Conservation (phyloP, 768 basidiomycete genomes). For the Russula olivacea region DNA sequence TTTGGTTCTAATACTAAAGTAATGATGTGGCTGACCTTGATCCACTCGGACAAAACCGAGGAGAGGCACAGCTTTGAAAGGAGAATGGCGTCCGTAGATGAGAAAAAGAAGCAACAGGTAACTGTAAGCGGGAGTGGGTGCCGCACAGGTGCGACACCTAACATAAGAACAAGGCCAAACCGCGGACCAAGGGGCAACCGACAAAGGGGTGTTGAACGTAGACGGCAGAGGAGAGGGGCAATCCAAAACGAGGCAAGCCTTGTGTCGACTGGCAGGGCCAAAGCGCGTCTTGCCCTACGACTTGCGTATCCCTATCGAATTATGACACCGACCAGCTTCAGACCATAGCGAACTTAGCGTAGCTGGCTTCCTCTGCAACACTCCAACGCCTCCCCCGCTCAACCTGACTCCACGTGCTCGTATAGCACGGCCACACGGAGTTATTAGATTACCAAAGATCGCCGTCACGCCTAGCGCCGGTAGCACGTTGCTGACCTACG, state of each 20-base stretch:
- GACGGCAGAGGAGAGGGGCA: conserved; percentile 12
- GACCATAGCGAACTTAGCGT: conserved; percentile 31
- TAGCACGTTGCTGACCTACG: conserved; percentile 40
- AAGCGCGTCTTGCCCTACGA: conserved; percentile 19
- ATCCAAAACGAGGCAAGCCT: conserved; percentile 14
- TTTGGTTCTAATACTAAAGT: conserved; percentile 21
- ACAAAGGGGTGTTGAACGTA: conserved; percentile 17
- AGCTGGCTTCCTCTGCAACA: conserved; percentile 30
- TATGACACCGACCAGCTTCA: conserved; percentile 37
- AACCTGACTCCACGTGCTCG: conserved; percentile 42
- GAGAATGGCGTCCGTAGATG: conserved; percentile 71
- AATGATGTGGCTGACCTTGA: conserved; percentile 15
- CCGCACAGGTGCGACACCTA: conserved; percentile 19
- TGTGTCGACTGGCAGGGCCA: conserved; percentile 16
- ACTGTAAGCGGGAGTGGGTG: conserved; percentile 33
- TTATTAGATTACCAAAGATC: conserved; percentile 41
- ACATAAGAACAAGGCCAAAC: conserved; percentile 20
- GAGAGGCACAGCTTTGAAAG: conserved; percentile 43
- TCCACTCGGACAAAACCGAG: conserved; percentile 9
- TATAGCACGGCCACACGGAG: conserved; percentile 25
- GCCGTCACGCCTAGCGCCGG: conserved; percentile 39
- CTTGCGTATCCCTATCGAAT: conserved; percentile 34
- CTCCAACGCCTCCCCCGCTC: conserved; percentile 42
- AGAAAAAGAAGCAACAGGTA: conserved; percentile 35
- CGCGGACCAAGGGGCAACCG: conserved; percentile 21